phyloP scores from a whole-genome alignment of 805 yeast genomes.

The Hanseniaspora clermontiae region DNA sequence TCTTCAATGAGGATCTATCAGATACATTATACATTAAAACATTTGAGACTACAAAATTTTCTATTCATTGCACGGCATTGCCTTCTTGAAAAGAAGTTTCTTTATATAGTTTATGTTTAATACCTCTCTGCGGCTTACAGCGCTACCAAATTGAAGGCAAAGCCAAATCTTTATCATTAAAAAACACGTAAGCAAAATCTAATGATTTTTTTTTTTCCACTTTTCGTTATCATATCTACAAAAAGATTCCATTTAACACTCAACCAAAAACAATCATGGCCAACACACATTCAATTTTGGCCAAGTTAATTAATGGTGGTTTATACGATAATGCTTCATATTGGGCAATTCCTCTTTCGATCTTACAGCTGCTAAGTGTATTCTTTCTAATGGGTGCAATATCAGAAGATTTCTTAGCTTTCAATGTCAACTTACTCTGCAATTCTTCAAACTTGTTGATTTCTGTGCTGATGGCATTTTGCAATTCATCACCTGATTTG shows the following conservation, averaged over 20 bases:
- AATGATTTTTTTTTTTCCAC: not conserved
- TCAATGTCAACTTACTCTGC: conserved; percentile 21
- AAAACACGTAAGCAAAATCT: no score
- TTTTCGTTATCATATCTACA: not conserved
- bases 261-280: not conserved
- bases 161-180: no score
- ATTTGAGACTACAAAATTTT: no score
- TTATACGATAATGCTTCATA: conserved; percentile 20
- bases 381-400: conserved; percentile 27
- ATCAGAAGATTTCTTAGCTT: conserved; percentile 28
- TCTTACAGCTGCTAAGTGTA: conserved; percentile 21
- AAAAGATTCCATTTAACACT: not conserved
- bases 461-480: conserved; percentile 26
- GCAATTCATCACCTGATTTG: conserved; percentile 30
- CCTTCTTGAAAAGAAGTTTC: no score
- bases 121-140: no score
- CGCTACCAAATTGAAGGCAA: no score
- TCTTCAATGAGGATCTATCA: no score
- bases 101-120: no score
- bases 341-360: conserved; percentile 20
- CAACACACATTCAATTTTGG: not conserved
- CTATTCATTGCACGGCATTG: no score
- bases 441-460: conserved; percentile 21
- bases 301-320: conserved; percentile 5
- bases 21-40: no score